Conservation (phyloP, 108 stramenopile species). For the Cyclotella choctawhatcheeana region DNA sequence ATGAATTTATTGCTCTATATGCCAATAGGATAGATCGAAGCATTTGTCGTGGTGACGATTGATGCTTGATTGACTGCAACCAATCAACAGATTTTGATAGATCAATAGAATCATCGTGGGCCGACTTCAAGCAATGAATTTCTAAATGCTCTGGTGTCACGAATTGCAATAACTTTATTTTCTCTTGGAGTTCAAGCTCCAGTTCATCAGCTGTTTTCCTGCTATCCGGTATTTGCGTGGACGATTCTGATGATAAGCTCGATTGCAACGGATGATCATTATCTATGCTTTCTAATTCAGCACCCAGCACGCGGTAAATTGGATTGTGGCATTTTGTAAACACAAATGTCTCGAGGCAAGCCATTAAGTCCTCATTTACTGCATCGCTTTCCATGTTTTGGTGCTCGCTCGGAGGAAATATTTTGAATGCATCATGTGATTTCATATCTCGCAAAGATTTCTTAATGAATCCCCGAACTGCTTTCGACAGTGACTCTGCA, state of each 20-base stretch:
- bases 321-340: conserved; percentile 40
- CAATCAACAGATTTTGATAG: conserved; percentile 57
- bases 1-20: conserved; percentile 65
- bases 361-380: conserved; percentile 22
- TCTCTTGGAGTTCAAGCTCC: conserved; percentile 44
- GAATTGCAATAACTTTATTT: conserved; percentile 62
- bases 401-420: background rate
- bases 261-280: conserved; percentile 15
- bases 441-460: conserved; percentile 40
- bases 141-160: conserved; percentile 79
- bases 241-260: background rate
- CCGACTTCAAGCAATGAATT: conserved; percentile 61
- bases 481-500: conserved; percentile 30
- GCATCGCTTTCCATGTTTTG: background rate
- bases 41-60: conserved; percentile 78
- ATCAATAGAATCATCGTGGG: conserved; percentile 37
- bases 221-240: no score
- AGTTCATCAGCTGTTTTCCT: conserved; percentile 20
- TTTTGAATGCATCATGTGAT: conserved; percentile 36
- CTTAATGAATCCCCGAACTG: conserved; percentile 41
- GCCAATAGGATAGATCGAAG: conserved; percentile 66
- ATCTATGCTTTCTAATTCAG: conserved; percentile 15
- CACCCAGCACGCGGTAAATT: conserved; percentile 37
- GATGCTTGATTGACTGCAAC: conserved; percentile 54
- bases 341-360: conserved; percentile 43